phyloP scores from a whole-genome alignment of 192 early-diverging fungal genomes.

The Umbelopsis sp. region DNA sequence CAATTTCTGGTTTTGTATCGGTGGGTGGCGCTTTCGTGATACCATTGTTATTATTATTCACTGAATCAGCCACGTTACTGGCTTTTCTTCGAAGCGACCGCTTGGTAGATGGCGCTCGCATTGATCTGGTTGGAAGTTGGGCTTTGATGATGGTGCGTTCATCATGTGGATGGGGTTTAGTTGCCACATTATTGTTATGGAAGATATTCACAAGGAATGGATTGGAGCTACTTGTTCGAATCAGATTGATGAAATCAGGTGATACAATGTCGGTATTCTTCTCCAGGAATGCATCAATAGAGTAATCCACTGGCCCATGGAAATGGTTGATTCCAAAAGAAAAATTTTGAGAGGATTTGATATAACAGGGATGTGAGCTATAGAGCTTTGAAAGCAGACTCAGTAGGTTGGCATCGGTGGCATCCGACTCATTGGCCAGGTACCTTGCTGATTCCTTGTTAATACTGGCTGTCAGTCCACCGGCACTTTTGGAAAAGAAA shows the following conservation, averaged over 20 bases:
- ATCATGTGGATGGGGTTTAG: slow-evolving; percentile 73
- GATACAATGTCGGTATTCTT: slow-evolving; percentile 57
- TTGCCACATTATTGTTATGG: slow-evolving; percentile 63
- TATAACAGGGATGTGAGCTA: slow-evolving; percentile 18
- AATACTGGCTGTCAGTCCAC: slow-evolving; percentile 47
- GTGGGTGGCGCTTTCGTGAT: slow-evolving; percentile 16
- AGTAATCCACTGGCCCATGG: slow-evolving; percentile 62
- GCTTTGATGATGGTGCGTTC: slow-evolving; percentile 73
- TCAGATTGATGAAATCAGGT: slow-evolving; percentile 75
- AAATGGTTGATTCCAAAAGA: slow-evolving; percentile 72
- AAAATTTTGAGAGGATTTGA: slow-evolving; percentile 32
- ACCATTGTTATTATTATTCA: not conserved
- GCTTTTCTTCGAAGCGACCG: slow-evolving; percentile 50
- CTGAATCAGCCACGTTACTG: slow-evolving; percentile 21
- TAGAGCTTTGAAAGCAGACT: slow-evolving; percentile 24
- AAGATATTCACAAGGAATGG: slow-evolving; percentile 70
- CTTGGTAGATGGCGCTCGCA: slow-evolving; percentile 70
- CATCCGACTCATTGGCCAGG: slow-evolving; percentile 41
- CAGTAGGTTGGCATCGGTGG: slow-evolving; percentile 49
- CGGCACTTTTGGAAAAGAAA: slow-evolving; percentile 7
- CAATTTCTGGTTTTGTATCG: not conserved
- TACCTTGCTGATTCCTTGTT: slow-evolving; percentile 46
- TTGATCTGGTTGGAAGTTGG: slow-evolving; percentile 73
- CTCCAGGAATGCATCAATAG: slow-evolving; percentile 64
- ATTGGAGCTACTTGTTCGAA: slow-evolving; percentile 64